Percentiles rank a stretch among this genome's conserved stretches.
These are phyloP conservation scores for Neurospora discreta DNA, from an alignment of 495 filamentous ascomycete genomes.

Conservation along the genomic window DNA sequence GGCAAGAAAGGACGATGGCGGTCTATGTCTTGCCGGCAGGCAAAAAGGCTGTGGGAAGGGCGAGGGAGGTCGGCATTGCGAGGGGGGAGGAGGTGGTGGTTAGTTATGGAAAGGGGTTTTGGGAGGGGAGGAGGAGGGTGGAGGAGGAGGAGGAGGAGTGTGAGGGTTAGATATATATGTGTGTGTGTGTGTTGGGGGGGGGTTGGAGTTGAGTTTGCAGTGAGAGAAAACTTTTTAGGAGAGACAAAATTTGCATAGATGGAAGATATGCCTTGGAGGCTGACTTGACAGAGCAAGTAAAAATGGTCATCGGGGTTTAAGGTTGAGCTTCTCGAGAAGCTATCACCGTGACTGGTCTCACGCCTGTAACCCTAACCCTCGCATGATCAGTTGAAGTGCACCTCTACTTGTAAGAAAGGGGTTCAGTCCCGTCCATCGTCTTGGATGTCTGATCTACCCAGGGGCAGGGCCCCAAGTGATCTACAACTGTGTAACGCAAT, in stretches of 20 bases:
- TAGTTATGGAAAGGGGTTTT: slow-evolving; percentile 63
- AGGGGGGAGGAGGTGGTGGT: slow-evolving; percentile 37
- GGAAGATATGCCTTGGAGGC: not conserved
- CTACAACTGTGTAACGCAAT: not conserved
- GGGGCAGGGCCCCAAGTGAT: not conserved
- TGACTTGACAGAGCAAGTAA: not conserved
- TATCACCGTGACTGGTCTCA: not conserved
- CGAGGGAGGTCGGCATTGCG: slow-evolving; percentile 20
- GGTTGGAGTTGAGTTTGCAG: too few species aligned
- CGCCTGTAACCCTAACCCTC: not conserved
- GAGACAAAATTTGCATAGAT: not conserved
- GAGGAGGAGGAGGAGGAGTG: slow-evolving; percentile 13
- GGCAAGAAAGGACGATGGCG: slow-evolving; percentile 41
- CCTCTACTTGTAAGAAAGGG: too few species aligned
- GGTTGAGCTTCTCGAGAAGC: not conserved
- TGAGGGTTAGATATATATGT: not conserved
- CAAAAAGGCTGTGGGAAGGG: slow-evolving; percentile 37
- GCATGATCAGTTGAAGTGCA: too few species aligned
- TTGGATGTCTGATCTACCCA: not conserved
- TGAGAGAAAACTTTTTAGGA: too few species aligned
- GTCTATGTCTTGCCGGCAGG: slow-evolving; percentile 50
- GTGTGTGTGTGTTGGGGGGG: not conserved
- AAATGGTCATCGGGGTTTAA: not conserved
- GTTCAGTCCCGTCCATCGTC: not conserved
- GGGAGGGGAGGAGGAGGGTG: slow-evolving; percentile 23